These are phyloP conservation scores for Stephania japonica DNA, from an alignment of 164 flowering plant species.

Conservation along the genomic window DNA sequence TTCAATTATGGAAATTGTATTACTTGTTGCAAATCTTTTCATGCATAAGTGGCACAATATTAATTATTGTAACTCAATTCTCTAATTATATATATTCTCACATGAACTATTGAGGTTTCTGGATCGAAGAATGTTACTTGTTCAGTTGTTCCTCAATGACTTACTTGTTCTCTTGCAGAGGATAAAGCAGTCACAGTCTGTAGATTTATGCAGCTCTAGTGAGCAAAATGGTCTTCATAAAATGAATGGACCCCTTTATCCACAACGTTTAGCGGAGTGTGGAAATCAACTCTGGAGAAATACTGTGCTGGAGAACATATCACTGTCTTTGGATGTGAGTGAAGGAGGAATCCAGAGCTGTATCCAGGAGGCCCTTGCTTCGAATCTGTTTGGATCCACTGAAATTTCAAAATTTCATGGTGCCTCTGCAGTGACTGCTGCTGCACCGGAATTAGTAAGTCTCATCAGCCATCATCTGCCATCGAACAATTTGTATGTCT, in stretches of 20 bases:
- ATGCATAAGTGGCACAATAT: no score
- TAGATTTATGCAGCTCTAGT: conserved; percentile 6
- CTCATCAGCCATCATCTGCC: neutral
- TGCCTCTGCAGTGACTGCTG: conserved; percentile 8
- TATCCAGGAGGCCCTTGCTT: conserved; percentile 34
- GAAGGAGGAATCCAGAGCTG: conserved; percentile 38
- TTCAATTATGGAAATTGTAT: neutral
- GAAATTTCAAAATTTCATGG: neutral
- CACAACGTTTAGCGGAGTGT: conserved; percentile 23
- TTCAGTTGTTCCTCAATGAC: conserved; percentile 1
- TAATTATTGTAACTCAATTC: no score
- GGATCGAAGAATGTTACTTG: neutral
- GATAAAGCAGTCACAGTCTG: conserved; percentile 10
- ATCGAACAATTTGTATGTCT: no score
- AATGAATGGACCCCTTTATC: conserved; percentile 10
- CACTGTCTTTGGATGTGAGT: conserved; percentile 25
- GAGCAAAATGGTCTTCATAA: conserved; percentile 20
- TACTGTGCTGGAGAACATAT: conserved; percentile 34
- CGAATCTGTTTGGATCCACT: conserved; percentile 14
- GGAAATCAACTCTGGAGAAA: conserved; percentile 28
- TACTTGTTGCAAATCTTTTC: no score
- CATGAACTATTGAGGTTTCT: neutral
- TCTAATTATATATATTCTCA: neutral
- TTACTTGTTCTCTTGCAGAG: conserved; percentile 26
- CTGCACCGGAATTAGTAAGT: conserved; percentile 13